Percentiles rank a stretch among this genome's conserved stretches.
phyloP scores from a whole-genome alignment of 371 early-diverging fungal species.

The Lichtheimia hyalospora region DNA sequence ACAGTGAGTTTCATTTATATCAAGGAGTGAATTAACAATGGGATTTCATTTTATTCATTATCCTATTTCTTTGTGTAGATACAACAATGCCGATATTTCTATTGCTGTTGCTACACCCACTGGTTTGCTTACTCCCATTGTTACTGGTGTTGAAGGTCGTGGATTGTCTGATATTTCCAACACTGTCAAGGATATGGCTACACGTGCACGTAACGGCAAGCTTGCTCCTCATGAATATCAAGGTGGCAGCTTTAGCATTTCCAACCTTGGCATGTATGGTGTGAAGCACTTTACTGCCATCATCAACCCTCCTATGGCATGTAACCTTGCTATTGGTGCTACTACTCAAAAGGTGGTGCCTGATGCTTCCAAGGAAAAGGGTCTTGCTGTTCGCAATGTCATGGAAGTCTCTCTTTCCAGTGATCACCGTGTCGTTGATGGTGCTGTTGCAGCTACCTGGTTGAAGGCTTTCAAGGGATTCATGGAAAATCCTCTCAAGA shows the following conservation, averaged over 20 bases:
- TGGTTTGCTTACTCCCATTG: conserved; percentile 97
- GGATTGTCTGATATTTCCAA: conserved; percentile 87
- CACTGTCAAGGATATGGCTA: conserved; percentile 85
- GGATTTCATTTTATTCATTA: too few species aligned
- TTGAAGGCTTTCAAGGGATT: conserved; percentile 87
- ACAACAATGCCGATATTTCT: conserved; percentile 90
- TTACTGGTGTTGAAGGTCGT: conserved; percentile 78
- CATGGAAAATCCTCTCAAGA: conserved; percentile 93
- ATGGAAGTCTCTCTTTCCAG: conserved; percentile 91
- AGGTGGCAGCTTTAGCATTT: conserved; percentile 95
- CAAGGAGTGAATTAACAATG: neutral
- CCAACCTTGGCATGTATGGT: conserved; percentile 98
- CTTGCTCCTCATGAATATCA: conserved; percentile 95
- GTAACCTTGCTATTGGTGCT: conserved; percentile 93
- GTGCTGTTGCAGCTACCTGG: conserved; percentile 94
- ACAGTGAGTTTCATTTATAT: conserved; percentile 55
- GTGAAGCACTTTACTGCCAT: conserved; percentile 95
- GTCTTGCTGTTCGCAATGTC: conserved; percentile 65
- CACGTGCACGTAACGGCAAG: conserved; percentile 86
- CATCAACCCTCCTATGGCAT: conserved; percentile 96
- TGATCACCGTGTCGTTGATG: conserved; percentile 98
- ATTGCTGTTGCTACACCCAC: conserved; percentile 94
- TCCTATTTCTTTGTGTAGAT: too few species aligned
- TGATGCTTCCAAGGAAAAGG: conserved; percentile 60
- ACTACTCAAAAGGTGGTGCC: conserved; percentile 82